Percentiles rank a stretch among this genome's conserved stretches.
These are phyloP conservation scores for Mycena chlorophos DNA, from an alignment of 768 basidiomycete genomes.

Conservation along the genomic window DNA sequence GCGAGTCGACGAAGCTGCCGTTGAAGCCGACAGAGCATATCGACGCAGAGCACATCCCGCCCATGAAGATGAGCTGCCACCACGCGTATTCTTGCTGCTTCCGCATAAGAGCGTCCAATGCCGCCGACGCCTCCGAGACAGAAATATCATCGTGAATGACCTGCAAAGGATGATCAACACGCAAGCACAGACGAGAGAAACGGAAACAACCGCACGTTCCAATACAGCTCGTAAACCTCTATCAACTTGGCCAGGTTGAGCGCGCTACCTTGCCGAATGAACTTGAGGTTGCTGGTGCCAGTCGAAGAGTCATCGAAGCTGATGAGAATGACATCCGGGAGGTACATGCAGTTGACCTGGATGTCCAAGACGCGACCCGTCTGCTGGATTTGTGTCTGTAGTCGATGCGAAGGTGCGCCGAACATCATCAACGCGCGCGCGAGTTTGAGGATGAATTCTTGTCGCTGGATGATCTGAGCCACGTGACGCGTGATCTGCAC, in stretches of 20 bases:
- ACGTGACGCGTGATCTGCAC: conserved; percentile 78
- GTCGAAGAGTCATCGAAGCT: conserved; percentile 81
- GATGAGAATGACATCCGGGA: conserved; percentile 75
- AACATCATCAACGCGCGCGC: conserved; percentile 89
- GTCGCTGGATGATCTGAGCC: conserved; percentile 76
- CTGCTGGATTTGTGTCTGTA: conserved; percentile 78
- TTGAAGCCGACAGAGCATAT: conserved; percentile 74
- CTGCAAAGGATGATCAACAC: conserved; percentile 29
- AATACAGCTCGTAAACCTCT: conserved; percentile 70
- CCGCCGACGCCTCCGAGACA: conserved; percentile 68
- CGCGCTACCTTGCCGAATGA: conserved; percentile 69
- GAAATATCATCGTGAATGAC: conserved; percentile 84
- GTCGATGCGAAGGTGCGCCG: conserved; percentile 78
- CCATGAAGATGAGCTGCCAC: conserved; percentile 66
- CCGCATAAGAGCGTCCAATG: conserved; percentile 75
- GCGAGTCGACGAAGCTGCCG: conserved; percentile 76
- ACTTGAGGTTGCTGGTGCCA: conserved; percentile 78
- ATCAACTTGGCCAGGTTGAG: conserved; percentile 78
- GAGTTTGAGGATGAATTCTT: conserved; percentile 84
- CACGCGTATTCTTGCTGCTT: conserved; percentile 59
- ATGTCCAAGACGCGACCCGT: conserved; percentile 80
- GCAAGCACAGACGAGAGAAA: neutral
- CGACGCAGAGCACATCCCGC: conserved; percentile 73
- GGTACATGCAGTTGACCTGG: conserved; percentile 66
- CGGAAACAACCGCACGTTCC: conserved; percentile 49